A percentile compares a stretch with the other conserved stretches of the same genome.
Evolutionary conservation across 345 rosid genomes (phyloP).

Genomic region (Linum tenue): DNA sequence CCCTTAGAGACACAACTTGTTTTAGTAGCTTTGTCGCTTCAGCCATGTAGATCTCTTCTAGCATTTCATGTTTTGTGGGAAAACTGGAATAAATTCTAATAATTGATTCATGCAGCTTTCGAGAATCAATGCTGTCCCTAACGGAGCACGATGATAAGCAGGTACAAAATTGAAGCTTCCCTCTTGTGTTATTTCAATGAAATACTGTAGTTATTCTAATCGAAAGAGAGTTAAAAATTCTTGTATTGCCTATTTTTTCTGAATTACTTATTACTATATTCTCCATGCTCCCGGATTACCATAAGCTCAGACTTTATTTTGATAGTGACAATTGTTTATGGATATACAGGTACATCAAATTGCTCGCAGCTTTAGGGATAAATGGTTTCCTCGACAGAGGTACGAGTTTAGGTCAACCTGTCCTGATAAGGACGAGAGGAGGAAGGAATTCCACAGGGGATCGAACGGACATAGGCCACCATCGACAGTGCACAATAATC

Average conservation of each 20-base stretch:
- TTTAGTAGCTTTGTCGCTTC: background rate
- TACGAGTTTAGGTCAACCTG: slow-evolving; percentile 38
- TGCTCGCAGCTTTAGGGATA: slow-evolving; percentile 83
- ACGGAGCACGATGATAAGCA: slow-evolving; percentile 92
- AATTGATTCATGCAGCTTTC: slow-evolving; percentile 56
- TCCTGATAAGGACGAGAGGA: slow-evolving; percentile 52
- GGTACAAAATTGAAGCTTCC: slow-evolving; percentile 29
- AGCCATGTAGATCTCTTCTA: background rate
- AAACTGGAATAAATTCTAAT: slow-evolving; percentile 1
- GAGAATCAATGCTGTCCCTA: slow-evolving; percentile 72
- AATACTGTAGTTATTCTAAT: slow-evolving; percentile 75
- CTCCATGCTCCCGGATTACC: background rate
- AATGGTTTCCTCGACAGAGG: slow-evolving; percentile 61
- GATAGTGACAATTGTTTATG: background rate
- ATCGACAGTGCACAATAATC: slow-evolving; percentile 31
- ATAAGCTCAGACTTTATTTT: background rate
- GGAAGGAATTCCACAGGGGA: slow-evolving; percentile 37
- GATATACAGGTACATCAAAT: slow-evolving; percentile 80
- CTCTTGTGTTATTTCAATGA: slow-evolving; percentile 63
- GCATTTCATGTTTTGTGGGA: background rate
- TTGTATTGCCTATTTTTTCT: background rate
- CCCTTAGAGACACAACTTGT: background rate
- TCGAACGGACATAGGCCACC: slow-evolving; percentile 34
- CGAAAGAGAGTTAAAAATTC: slow-evolving; percentile 87
- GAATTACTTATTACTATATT: background rate